phyloP scores from a whole-genome alignment of 257 asterid species.

The Thymus quinquecostatus region DNA sequence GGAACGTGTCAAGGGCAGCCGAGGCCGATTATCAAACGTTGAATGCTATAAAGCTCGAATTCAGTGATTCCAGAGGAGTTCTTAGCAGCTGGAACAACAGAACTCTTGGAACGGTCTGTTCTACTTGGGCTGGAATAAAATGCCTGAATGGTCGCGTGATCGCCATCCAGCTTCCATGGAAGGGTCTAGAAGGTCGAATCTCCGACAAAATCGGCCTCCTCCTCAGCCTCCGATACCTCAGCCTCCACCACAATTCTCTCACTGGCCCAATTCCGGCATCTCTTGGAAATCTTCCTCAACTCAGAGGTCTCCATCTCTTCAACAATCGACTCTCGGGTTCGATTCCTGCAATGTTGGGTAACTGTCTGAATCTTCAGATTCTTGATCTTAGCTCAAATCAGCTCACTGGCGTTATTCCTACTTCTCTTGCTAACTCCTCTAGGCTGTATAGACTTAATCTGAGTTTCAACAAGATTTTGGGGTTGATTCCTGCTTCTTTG shows the following conservation, averaged over 20 bases:
- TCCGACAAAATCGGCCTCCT: conserved; percentile 75
- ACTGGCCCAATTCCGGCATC: conserved; percentile 69
- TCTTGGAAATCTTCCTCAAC: conserved; percentile 61
- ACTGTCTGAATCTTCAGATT: conserved; percentile 61
- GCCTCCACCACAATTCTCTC: conserved; percentile 81
- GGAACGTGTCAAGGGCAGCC: conserved; percentile 45
- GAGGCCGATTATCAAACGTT: conserved; percentile 53
- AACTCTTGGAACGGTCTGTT: conserved; percentile 58
- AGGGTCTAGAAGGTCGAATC: conserved; percentile 69
- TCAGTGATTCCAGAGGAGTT: conserved; percentile 50
- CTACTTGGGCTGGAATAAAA: conserved; percentile 83
- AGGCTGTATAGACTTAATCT: conserved; percentile 66
- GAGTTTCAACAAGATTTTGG: conserved; percentile 63
- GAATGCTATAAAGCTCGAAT: conserved; percentile 46
- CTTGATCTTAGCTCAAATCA: conserved; percentile 82
- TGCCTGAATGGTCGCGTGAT: conserved; percentile 70
- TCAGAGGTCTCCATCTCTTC: conserved; percentile 80
- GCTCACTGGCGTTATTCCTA: conserved; percentile 56
- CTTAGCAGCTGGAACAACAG: conserved; percentile 72
- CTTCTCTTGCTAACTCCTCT: conserved; percentile 57
- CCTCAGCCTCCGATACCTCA: conserved; percentile 61
- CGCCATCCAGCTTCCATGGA: conserved; percentile 73
- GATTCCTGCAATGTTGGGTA: conserved; percentile 65
- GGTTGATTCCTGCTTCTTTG: conserved; percentile 61
- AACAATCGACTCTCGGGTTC: conserved; percentile 79